Evolutionary conservation across 2,329 filamentous ascomycete species (phyloP).

Genomic region (Alternaria angustiovoidea): DNA sequence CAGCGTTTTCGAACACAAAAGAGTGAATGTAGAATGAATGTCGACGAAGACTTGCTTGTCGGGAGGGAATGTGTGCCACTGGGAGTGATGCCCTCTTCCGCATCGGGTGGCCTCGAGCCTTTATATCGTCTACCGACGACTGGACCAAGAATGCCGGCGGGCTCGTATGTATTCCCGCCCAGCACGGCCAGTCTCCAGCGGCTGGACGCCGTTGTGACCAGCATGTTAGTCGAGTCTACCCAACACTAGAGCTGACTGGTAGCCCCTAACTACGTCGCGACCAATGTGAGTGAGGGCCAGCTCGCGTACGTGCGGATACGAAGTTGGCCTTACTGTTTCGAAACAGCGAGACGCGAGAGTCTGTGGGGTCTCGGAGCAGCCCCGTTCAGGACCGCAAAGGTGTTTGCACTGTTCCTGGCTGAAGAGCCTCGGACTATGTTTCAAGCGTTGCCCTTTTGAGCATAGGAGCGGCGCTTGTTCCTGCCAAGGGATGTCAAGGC

Average conservation of each 20-base stretch:
- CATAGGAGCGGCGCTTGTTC: slow-evolving; percentile 33
- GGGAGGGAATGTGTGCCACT: slow-evolving; percentile 35
- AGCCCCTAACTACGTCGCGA: slow-evolving; percentile 26
- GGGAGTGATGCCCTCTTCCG: slow-evolving; percentile 33
- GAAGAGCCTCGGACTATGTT: slow-evolving; percentile 26
- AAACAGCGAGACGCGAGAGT: slow-evolving; percentile 35
- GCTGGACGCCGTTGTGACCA: slow-evolving; percentile 32
- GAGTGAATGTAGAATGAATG: slow-evolving; percentile 43
- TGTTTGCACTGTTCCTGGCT: slow-evolving; percentile 31
- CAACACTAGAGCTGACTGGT: slow-evolving; percentile 23
- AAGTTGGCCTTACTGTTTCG: slow-evolving; percentile 32
- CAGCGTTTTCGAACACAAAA: slow-evolving; percentile 40
- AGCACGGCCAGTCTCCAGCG: slow-evolving; percentile 30
- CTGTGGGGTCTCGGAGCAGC: slow-evolving; percentile 22
- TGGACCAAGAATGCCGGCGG: slow-evolving; percentile 20
- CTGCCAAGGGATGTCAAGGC: slow-evolving; percentile 16
- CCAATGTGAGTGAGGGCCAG: slow-evolving; percentile 35
- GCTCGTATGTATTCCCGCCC: slow-evolving; percentile 25
- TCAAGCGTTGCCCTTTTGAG: slow-evolving; percentile 30
- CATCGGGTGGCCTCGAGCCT: slow-evolving; percentile 27
- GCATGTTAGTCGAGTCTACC: slow-evolving; percentile 20
- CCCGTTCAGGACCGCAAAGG: slow-evolving; percentile 18
- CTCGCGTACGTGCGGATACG: slow-evolving; percentile 17
- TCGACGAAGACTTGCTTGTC: slow-evolving; percentile 45
- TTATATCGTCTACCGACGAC: slow-evolving; percentile 26